Evolutionary conservation across 306 rosid genomes (phyloP).

Genomic region (Vigna radiata): DNA sequence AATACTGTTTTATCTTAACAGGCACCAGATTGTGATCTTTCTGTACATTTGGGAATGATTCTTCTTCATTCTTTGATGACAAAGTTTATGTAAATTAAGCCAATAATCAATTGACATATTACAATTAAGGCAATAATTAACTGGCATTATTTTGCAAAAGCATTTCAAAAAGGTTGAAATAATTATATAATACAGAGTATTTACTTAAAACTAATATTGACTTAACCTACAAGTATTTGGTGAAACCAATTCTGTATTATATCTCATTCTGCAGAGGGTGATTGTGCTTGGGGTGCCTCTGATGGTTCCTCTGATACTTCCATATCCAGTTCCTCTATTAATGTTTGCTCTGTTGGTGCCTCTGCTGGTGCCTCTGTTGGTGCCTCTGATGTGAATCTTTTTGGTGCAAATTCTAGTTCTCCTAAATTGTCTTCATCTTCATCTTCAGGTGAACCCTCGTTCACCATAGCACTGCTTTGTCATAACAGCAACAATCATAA

Average conservation of each 20-base stretch:
- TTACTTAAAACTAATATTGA: too few species aligned
- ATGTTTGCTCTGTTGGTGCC: neutral
- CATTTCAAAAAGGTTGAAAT: too few species aligned
- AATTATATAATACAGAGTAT: too few species aligned
- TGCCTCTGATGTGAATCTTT: neutral
- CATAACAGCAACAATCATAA: neutral
- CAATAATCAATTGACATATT: too few species aligned
- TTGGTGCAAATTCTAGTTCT: neutral
- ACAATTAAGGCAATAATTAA: too few species aligned
- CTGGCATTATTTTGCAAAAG: too few species aligned
- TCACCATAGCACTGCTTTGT: neutral
- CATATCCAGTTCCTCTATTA: neutral
- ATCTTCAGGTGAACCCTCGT: neutral
- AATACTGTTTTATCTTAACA: too few species aligned
- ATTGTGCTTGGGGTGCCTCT: constrained; percentile 4
- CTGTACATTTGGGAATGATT: too few species aligned
- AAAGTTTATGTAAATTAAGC: too few species aligned
- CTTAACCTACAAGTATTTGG: neutral
- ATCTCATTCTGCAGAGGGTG: neutral
- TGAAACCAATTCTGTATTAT: neutral
- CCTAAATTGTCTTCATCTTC: neutral
- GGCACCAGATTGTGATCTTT: too few species aligned
- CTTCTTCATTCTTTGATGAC: too few species aligned
- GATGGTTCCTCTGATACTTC: constrained; percentile 10
- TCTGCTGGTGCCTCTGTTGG: neutral